phyloP scores from a whole-genome alignment of 1,284 basidiomycete genomes.

The Ustilago sp. region DNA sequence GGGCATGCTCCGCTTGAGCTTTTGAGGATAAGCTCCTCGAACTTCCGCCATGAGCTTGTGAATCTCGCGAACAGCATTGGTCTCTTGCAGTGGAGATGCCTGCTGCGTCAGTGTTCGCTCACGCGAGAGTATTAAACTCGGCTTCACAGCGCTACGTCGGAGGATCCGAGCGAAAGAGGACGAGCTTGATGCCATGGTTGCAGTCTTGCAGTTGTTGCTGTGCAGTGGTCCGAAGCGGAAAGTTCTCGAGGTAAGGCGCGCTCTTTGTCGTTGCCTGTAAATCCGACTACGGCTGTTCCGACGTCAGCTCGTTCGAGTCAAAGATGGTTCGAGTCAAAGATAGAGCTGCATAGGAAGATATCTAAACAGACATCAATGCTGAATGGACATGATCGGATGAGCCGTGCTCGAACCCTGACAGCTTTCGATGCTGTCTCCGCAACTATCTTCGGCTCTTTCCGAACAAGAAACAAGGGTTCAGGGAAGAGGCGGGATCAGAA shows the following conservation, averaged over 20 bases:
- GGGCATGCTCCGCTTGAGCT: conserved; percentile 50
- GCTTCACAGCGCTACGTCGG: conserved; percentile 10
- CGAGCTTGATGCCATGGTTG: conserved; percentile 17
- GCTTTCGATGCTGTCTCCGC: not conserved
- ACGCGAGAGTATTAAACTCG: not conserved
- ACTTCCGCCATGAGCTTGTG: conserved; percentile 53
- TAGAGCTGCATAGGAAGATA: not conserved
- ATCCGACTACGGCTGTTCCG: not conserved
- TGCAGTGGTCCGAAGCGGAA: too few species aligned
- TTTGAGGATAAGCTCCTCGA: conserved; percentile 39
- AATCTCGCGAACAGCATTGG: conserved; percentile 49
- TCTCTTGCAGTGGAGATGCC: conserved; percentile 52
- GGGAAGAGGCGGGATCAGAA: not conserved
- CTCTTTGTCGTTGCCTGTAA: too few species aligned
- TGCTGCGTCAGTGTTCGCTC: conserved; percentile 29
- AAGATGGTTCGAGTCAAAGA: not conserved
- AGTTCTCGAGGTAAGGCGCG: not conserved
- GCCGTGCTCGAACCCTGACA: not conserved
- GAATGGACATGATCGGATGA: not conserved
- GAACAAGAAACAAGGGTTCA: conserved; percentile 3
- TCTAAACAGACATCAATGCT: not conserved
- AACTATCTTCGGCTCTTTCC: conserved; percentile 2
- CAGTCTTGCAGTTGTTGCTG: not conserved
- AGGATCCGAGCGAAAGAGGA: conserved; percentile 15
- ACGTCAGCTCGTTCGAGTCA: not conserved